A percentile compares a stretch with the other conserved stretches of the same genome.
These are phyloP conservation scores for Pulveroboletus sp. DNA, from an alignment of 768 basidiomycete genomes.

Conservation along the genomic window DNA sequence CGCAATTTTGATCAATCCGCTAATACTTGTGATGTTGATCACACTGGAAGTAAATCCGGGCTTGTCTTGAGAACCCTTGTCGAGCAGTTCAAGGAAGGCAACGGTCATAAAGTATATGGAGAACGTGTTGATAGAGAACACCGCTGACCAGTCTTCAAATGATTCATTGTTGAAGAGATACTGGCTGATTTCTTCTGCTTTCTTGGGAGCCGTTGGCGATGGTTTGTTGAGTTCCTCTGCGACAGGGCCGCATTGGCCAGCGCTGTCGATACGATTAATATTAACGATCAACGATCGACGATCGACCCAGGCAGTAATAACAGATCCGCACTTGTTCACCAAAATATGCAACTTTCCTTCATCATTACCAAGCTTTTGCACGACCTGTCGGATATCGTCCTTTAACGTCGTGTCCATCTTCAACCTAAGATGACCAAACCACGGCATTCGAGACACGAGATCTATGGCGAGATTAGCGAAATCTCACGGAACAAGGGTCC, in stretches of 20 bases:
- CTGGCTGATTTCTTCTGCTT: conserved; percentile 63
- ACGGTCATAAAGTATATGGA: conserved; percentile 77
- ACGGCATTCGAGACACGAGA: background rate
- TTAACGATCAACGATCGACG: background rate
- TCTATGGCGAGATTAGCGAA: background rate
- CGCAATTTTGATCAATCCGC: conserved; percentile 65
- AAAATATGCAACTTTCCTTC: conserved; percentile 77
- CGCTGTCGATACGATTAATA: conserved; percentile 52
- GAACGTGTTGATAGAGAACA: conserved; percentile 68
- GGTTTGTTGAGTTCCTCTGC: conserved; percentile 58
- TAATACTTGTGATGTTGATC: conserved; percentile 78
- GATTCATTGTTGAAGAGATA: conserved; percentile 69
- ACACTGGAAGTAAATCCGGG: conserved; percentile 60
- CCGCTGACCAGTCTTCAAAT: conserved; percentile 57
- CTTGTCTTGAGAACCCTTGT: conserved; percentile 63
- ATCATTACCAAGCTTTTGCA: conserved; percentile 32
- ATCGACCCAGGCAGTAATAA: background rate
- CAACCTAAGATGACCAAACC: conserved; percentile 37
- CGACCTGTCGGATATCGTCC: conserved; percentile 57
- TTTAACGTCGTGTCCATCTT: conserved; percentile 73
- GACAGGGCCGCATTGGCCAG: conserved; percentile 68
- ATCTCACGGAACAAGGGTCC: conserved; percentile 59
- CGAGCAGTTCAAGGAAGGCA: conserved; percentile 74
- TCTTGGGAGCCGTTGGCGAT: conserved; percentile 55
- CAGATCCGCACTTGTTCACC: conserved; percentile 67